Evolutionary conservation across 306 rosid genomes (phyloP).

Genomic region (Crotalaria pallida): DNA sequence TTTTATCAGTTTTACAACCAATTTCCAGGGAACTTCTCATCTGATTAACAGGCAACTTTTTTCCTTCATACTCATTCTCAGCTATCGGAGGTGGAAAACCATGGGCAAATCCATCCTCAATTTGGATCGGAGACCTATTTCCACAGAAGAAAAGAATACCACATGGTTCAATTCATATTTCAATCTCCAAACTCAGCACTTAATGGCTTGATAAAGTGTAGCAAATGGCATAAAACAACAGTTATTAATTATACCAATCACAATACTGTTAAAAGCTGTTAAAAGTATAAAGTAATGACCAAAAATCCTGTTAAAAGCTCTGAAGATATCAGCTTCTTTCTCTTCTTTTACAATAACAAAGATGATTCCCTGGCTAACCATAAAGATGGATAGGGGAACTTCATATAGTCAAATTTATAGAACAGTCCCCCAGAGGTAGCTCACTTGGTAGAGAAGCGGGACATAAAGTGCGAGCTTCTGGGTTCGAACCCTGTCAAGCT

Average conservation of each 20-base stretch:
- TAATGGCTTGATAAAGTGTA: not conserved
- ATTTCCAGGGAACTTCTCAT: conserved; percentile 10
- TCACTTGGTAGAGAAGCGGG: too few species aligned
- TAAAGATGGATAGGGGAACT: not conserved
- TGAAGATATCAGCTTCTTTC: not conserved
- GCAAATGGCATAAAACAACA: not conserved
- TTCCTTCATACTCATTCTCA: conserved; percentile 13
- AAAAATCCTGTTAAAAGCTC: too few species aligned
- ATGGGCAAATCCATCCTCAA: conserved; percentile 34
- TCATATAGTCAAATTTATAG: not conserved
- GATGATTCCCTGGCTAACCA: too few species aligned
- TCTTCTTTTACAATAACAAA: too few species aligned
- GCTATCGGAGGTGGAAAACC: conserved; percentile 9
- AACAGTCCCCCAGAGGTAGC: not conserved
- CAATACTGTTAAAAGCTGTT: not conserved
- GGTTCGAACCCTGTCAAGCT: too few species aligned
- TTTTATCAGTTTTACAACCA: conserved; percentile 16
- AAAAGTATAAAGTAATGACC: not conserved
- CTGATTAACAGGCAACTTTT: conserved; percentile 1
- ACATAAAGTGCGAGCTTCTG: too few species aligned
- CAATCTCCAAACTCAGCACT: not conserved
- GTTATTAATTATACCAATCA: not conserved
- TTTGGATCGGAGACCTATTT: conserved; percentile 28
- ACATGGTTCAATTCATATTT: not conserved
- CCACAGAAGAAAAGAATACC: not conserved